Evolutionary conservation across 2,329 filamentous ascomycete genomes (phyloP).

Genomic region (Cytospora piceae): DNA sequence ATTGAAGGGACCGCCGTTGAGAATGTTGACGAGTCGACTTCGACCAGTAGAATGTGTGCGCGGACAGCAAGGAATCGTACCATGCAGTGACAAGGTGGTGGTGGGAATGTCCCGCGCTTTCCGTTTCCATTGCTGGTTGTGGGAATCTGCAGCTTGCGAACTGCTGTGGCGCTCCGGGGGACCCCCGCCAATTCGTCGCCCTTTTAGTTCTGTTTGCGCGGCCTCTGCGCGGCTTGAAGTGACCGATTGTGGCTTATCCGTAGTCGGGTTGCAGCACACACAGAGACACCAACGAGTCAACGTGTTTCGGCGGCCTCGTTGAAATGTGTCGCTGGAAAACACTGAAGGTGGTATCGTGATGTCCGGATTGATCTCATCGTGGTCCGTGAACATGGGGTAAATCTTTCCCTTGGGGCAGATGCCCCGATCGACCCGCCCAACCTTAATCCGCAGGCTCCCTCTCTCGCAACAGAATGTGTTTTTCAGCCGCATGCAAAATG

Average conservation of each 20-base stretch:
- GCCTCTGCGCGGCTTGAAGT: neutral
- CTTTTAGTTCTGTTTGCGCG: neutral
- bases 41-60: neutral
- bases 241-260: neutral
- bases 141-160: neutral
- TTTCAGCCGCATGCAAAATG: constrained; percentile 4
- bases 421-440: constrained; percentile 2
- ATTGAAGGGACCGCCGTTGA: neutral
- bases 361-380: neutral
- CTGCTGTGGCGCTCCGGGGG: neutral
- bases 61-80: neutral
- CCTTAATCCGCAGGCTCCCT: neutral
- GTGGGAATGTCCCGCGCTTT: neutral
- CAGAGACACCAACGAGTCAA: neutral
- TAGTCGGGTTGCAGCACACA: neutral
- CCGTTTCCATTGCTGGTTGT: too few species aligned
- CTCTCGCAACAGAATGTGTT: neutral
- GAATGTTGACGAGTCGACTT: neutral
- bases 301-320: neutral
- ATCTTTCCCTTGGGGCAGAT: neutral
- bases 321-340: neutral
- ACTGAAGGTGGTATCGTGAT: neutral
- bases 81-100: neutral
- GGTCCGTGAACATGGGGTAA: neutral
- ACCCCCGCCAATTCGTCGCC: neutral